Evolutionary conservation across 2,329 filamentous ascomycete genomes (phyloP).

Genomic region (Fusarium temperatum): DNA sequence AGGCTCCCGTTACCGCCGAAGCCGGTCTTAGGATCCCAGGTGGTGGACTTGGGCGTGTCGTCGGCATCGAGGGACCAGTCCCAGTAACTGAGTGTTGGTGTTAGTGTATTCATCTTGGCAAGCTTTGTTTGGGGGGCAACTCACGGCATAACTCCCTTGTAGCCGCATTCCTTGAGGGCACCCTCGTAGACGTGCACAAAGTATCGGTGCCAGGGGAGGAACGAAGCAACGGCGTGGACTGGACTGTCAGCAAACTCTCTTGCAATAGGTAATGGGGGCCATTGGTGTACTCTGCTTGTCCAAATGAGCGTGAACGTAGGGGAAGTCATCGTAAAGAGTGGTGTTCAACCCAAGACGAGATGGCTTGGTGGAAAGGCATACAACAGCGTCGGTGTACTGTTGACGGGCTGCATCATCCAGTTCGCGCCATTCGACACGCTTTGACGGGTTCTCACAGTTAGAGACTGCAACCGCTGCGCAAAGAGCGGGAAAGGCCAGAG

Average conservation of each 20-base stretch:
- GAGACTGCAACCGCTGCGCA: background rate
- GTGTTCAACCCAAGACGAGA: background rate
- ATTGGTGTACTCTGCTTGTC: background rate
- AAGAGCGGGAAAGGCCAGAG: background rate
- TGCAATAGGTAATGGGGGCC: background rate
- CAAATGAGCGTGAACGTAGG: background rate
- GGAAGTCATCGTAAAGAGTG: background rate
- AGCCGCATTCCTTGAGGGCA: background rate
- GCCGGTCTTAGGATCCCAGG: background rate
- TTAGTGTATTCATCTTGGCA: background rate
- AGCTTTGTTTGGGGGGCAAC: background rate
- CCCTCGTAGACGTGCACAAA: background rate
- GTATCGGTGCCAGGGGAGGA: background rate
- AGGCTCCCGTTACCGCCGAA: background rate
- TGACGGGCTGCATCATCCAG: background rate
- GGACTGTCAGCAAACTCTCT: accelerated
- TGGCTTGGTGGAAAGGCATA: background rate
- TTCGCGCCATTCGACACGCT: background rate
- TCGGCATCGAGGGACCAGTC: background rate
- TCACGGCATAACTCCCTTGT: background rate
- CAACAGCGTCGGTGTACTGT: background rate
- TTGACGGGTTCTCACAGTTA: background rate
- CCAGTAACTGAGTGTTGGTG: too few relatives aligned
- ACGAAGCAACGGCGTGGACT: background rate
- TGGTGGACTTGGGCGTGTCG: background rate